Base-by-base conservation (phyloP, 331 rosid species). In the Erythrophleum ivorense region DNA sequence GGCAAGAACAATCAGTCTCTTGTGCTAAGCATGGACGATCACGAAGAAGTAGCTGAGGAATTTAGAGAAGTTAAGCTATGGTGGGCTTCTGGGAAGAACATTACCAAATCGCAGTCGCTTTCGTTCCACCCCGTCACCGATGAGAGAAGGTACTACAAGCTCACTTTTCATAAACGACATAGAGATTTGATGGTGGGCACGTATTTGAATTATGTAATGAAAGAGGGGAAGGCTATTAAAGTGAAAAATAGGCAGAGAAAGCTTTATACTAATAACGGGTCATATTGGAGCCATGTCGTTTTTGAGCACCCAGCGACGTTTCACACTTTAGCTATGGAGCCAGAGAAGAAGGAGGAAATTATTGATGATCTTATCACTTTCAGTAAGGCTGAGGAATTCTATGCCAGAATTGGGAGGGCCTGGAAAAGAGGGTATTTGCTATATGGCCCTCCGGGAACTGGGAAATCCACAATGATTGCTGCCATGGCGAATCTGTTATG, bases 251-350 rank as follows among this genome's bases (percentile, higher is more conserved):
- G 95, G n/a, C 95, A 89, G 24, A 88, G 91, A 72, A 91, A 77
- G 86, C 95, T 91, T 45, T 91, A 85, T 62, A 91, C 92, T 0
- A 91, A 91, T 81, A 84, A 79, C 70, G 91, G 88, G 0, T 72
- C 88, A 3, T 80, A 82, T 14, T 91, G 95, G 95, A 91, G 91
- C 66, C 95, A 91, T 78, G 91, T 92, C 0, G 95, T 89, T 13
- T 94, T 90, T 41, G 90, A 92, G 84, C 98, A 94, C 78, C 97
- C 98, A 0, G 97, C 98, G 36, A 80, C 91, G 36, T 92, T 94
- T 81, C 85, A 83, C 82, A 94, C 95, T 34, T 80, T 92, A 1
- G 98, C 97, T 6, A 83, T 94, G 92, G 92, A 91, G 55, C 77
- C 84, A 0, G 87, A 87, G 52, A 79, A 78, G 89, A 94, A 94